phyloP scores from a whole-genome alignment of 164 flowering plant species.

The Vitis vinifera region DNA sequence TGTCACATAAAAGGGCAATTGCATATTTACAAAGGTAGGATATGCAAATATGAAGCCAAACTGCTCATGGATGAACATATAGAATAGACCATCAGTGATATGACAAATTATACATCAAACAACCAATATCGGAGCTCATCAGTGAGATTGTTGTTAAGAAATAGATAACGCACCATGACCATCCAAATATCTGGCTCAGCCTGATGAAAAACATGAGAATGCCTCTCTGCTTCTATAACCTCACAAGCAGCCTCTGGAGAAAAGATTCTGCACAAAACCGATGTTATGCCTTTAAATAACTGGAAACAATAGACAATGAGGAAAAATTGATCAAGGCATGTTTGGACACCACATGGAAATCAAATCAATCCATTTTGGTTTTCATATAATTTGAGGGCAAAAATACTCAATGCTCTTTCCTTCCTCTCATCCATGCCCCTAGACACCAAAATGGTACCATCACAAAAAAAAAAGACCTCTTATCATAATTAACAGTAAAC shows the following conservation, averaged over 20 bases:
- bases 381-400: neutral
- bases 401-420: neutral
- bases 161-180: slow-evolving; percentile 69
- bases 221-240: slow-evolving; percentile 90
- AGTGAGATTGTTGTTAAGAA: neutral
- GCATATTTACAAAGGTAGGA: no score
- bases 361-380: no score
- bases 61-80: no score
- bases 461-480: neutral
- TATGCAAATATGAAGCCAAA: no score
- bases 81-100: no score
- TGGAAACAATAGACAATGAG: neutral
- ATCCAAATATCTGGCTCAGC: slow-evolving; percentile 98
- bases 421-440: no score
- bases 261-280: slow-evolving; percentile 66
- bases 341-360: neutral
- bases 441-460: neutral
- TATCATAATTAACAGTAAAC: neutral
- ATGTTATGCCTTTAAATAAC: slow-evolving; percentile 18
- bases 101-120: no score
- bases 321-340: neutral
- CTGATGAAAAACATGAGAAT: slow-evolving; percentile 84
- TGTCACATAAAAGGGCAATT: no score
- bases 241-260: slow-evolving; percentile 97
- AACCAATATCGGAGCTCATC: no score